These are phyloP conservation scores for Babesia caballi DNA, from an alignment of 169 alveolate species.

Conservation along the genomic window DNA sequence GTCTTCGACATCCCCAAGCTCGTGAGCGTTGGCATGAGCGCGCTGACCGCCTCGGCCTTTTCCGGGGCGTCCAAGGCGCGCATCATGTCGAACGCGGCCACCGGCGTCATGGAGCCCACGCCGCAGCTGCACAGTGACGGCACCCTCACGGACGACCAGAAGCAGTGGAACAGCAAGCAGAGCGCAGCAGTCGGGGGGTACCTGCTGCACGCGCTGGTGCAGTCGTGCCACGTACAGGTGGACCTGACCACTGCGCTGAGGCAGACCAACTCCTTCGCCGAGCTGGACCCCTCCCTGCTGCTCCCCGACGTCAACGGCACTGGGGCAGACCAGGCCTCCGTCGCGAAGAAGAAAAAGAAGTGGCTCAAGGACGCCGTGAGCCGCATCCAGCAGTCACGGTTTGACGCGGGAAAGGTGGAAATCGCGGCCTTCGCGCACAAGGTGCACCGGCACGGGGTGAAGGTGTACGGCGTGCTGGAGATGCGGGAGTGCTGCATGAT, in stretches of 20 bases:
- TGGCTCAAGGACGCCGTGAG: constrained; percentile 28
- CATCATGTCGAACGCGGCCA: constrained; percentile 28
- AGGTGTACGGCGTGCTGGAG: constrained; percentile 72
- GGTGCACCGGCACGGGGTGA: constrained; percentile 65
- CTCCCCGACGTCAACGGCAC: constrained; percentile 24
- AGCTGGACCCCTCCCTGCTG: constrained; percentile 47
- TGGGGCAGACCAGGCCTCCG: not conserved
- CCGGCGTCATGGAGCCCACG: constrained; percentile 16
- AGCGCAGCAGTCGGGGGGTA: constrained; percentile 75
- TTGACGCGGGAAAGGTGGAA: constrained; percentile 70
- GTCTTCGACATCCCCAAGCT: not conserved
- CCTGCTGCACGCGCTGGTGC: constrained; percentile 68
- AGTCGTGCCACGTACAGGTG: constrained; percentile 68
- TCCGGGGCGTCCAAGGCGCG: constrained; percentile 40
- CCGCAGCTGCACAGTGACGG: constrained; percentile 19
- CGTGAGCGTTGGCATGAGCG: not conserved
- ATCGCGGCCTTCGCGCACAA: constrained; percentile 70
- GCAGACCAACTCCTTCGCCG: constrained; percentile 62
- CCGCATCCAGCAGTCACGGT: constrained; percentile 49
- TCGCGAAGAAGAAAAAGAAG: constrained; percentile 23
- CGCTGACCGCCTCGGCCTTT: constrained; percentile 11
- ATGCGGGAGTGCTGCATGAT: constrained; percentile 77
- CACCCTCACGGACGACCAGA: constrained; percentile 33
- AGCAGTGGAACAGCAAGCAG: constrained; percentile 71
- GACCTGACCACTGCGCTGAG: constrained; percentile 68